Evolutionary conservation across 1,284 basidiomycete species (phyloP).

Genomic region (Cystobasidium sp.): DNA sequence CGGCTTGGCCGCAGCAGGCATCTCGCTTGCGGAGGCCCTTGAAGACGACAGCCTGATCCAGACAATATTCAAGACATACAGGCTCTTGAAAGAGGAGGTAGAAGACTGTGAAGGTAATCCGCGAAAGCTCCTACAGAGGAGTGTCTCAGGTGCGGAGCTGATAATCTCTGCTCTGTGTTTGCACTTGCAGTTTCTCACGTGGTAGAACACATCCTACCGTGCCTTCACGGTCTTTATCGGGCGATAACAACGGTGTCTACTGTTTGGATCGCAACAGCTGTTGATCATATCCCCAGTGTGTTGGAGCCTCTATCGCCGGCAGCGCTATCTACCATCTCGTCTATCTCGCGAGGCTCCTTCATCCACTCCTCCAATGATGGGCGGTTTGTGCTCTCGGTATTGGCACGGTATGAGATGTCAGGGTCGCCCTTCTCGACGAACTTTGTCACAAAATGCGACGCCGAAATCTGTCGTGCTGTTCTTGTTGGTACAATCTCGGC

Average conservation of each 20-base stretch:
- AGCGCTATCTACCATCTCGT: slow-evolving; percentile 69
- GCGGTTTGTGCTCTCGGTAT: slow-evolving; percentile 62
- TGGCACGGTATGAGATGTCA: slow-evolving; percentile 74
- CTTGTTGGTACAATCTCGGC: slow-evolving; percentile 1
- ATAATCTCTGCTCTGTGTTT: slow-evolving; percentile 30
- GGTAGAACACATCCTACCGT: slow-evolving; percentile 75
- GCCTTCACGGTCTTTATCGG: slow-evolving; percentile 83
- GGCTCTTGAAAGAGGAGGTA: slow-evolving; percentile 65
- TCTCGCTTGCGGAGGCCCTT: slow-evolving; percentile 65
- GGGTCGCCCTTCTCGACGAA: slow-evolving; percentile 82
- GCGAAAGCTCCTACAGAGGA: slow-evolving; percentile 45
- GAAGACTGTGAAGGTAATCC: slow-evolving; percentile 63
- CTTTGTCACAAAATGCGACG: slow-evolving; percentile 80
- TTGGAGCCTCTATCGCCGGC: slow-evolving; percentile 67
- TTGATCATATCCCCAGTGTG: slow-evolving; percentile 66
- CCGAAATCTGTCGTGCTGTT: slow-evolving; percentile 73
- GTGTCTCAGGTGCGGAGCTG: slow-evolving; percentile 44
- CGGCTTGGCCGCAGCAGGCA: slow-evolving; percentile 72
- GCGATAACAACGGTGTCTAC: slow-evolving; percentile 78
- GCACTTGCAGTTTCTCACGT: slow-evolving; percentile 66
- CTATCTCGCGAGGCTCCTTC: slow-evolving; percentile 58
- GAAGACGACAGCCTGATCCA: slow-evolving; percentile 63
- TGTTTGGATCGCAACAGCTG: slow-evolving; percentile 69
- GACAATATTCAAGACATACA: slow-evolving; percentile 68
- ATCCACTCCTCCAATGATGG: slow-evolving; percentile 60